Conservation (phyloP, 225 moss, liverwort and hornwort genomes). For the Ulota crispa region DNA sequence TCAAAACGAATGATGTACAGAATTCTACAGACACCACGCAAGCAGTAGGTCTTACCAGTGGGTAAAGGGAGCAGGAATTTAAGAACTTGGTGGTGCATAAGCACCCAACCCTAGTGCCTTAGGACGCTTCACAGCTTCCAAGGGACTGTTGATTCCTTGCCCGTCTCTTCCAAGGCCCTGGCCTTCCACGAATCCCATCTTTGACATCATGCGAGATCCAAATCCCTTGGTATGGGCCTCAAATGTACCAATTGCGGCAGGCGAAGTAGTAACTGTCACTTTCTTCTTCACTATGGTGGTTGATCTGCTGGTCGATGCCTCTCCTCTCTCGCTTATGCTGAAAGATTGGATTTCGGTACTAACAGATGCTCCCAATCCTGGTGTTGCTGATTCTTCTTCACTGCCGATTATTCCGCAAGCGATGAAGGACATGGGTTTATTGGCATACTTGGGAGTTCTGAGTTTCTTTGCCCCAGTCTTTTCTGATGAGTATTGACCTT, state of each 20-base stretch:
- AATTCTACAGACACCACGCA: constrained; percentile 4
- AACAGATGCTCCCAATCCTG: constrained; percentile 27
- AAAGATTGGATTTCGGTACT: constrained; percentile 21
- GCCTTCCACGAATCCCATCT: constrained; percentile 90
- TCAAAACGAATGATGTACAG: neutral
- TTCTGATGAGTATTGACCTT: constrained; percentile 30
- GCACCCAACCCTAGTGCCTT: constrained; percentile 96
- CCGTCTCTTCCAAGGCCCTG: constrained; percentile 83
- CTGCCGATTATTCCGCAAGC: constrained; percentile 58
- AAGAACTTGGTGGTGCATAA: constrained; percentile 44
- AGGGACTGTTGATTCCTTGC: constrained; percentile 77
- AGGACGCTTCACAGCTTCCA: constrained; percentile 81
- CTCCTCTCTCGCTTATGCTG: constrained; percentile 32
- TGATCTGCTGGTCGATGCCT: constrained; percentile 47
- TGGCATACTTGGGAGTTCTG: constrained; percentile 56
- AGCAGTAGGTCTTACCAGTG: constrained; percentile 3
- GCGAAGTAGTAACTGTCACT: constrained; percentile 4
- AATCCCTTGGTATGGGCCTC: constrained; percentile 91
- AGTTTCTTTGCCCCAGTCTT: constrained; percentile 26
- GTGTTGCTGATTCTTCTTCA: constrained; percentile 39
- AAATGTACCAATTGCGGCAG: constrained; percentile 59
- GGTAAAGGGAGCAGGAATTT: neutral
- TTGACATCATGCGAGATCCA: constrained; percentile 94
- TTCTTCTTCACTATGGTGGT: constrained; percentile 23
- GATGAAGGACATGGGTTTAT: constrained; percentile 76